Percentiles rank a stretch among this genome's conserved stretches.
Evolutionary conservation across 441 rosid genomes (phyloP).

Genomic region (Adansonia madagascariensis): DNA sequence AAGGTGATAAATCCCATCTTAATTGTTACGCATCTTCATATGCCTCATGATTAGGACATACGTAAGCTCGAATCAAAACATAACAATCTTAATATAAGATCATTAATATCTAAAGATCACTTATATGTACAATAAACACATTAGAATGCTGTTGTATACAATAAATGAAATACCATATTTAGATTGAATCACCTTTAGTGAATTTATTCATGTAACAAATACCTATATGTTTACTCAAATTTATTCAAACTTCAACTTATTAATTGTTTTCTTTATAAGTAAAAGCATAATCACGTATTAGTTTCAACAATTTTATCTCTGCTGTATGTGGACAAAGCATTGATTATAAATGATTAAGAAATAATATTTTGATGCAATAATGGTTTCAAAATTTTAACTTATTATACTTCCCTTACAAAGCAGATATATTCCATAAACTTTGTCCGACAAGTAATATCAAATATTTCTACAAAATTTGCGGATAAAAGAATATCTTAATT

Average conservation of each 20-base stretch:
- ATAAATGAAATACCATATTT: background rate
- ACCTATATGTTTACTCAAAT: background rate
- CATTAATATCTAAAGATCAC: background rate
- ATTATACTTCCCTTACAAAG: background rate
- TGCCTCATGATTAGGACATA: background rate
- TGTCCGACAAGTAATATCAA: background rate
- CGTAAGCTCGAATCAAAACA: background rate
- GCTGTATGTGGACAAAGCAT: too few relatives aligned
- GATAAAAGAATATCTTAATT: background rate
- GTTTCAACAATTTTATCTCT: too few relatives aligned
- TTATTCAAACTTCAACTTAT: too few relatives aligned
- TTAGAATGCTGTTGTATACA: background rate
- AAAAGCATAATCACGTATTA: too few relatives aligned
- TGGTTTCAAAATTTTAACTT: background rate
- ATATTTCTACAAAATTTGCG: background rate
- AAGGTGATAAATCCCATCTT: background rate
- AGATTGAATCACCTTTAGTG: background rate
- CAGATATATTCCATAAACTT: background rate
- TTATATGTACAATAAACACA: background rate
- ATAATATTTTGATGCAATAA: too few relatives aligned
- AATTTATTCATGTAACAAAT: background rate
- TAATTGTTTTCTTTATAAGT: too few relatives aligned
- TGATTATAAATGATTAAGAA: too few relatives aligned
- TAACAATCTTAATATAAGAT: background rate
- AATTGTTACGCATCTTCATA: background rate